phyloP scores from a whole-genome alignment of 2,329 filamentous ascomycete species.

The Ophiocordyceps sinensis region DNA sequence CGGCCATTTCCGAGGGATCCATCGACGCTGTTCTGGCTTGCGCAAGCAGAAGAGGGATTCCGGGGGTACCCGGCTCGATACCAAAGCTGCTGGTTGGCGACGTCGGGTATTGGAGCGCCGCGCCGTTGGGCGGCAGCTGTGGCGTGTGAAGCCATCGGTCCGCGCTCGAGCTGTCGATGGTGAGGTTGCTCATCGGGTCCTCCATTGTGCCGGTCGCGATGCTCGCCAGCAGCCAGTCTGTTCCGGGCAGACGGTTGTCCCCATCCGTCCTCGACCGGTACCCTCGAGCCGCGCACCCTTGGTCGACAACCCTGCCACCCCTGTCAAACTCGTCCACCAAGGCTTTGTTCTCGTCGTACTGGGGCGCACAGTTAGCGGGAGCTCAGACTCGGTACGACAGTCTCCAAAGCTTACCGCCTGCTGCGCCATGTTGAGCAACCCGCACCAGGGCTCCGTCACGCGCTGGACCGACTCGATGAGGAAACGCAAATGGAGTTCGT shows the following conservation, averaged over 20 bases:
- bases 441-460: constrained; percentile 18
- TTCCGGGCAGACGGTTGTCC: constrained; percentile 9
- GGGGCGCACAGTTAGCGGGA: constrained; percentile 1
- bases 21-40: constrained; percentile 10
- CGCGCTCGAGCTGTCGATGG: background rate
- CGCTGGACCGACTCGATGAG: constrained; percentile 19
- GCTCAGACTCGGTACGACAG: background rate
- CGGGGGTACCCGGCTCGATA: constrained; percentile 10
- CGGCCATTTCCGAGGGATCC: constrained; percentile 5
- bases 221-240: constrained; percentile 13
- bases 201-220: constrained; percentile 9
- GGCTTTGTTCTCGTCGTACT: constrained; percentile 15
- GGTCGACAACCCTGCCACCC: constrained; percentile 13
- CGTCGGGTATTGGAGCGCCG: background rate
- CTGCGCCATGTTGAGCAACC: constrained; percentile 13
- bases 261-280: constrained; percentile 4
- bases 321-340: constrained; percentile 17
- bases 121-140: constrained; percentile 2
- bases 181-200: constrained; percentile 2
- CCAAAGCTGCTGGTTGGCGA: constrained; percentile 4
- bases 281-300: constrained; percentile 4
- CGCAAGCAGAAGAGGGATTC: constrained; percentile 13
- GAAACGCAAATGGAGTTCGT: constrained; percentile 16
- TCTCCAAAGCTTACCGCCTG: constrained; percentile 10
- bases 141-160: constrained; percentile 3